Conservation (phyloP, 495 filamentous ascomycete species). For the Talaromyces adpressus region DNA sequence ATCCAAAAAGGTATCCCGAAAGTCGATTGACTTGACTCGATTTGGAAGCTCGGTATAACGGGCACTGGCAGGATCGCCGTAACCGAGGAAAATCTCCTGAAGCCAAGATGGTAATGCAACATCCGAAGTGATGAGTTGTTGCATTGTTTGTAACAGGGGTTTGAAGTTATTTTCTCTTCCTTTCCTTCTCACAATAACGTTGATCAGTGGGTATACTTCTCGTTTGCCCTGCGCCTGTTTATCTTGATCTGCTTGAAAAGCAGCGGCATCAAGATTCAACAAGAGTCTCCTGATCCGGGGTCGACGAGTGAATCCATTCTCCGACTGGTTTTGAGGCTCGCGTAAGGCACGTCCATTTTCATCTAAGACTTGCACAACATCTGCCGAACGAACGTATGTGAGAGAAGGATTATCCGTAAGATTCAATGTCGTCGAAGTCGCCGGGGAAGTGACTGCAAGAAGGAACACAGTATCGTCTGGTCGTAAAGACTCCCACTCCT, state of each 20-base stretch:
- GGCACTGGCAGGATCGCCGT: constrained; percentile 84
- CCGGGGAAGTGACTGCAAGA: constrained; percentile 57
- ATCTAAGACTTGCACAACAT: constrained; percentile 82
- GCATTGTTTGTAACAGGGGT: constrained; percentile 84
- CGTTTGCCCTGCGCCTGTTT: constrained; percentile 53
- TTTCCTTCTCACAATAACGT: constrained; percentile 77
- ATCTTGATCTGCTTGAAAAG: constrained; percentile 75
- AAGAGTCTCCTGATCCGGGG: constrained; percentile 61
- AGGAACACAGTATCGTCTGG: constrained; percentile 89
- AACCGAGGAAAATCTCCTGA: constrained; percentile 93
- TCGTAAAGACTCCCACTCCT: constrained; percentile 87
- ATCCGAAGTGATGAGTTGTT: constrained; percentile 76
- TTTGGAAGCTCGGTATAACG: constrained; percentile 79
- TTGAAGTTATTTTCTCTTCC: constrained; percentile 97
- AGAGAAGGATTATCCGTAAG: constrained; percentile 53
- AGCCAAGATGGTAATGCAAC: constrained; percentile 86
- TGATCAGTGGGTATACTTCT: constrained; percentile 79
- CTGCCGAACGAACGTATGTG: constrained; percentile 69
- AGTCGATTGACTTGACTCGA: constrained; percentile 71
- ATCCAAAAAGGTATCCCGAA: constrained; percentile 87
- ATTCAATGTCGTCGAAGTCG: constrained; percentile 35
- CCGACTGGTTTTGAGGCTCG: constrained; percentile 42
- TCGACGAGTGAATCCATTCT: constrained; percentile 46
- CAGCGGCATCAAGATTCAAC: constrained; percentile 70
- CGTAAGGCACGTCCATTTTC: constrained; percentile 75